phyloP scores from a whole-genome alignment of 192 early-diverging fungal genomes.

The Entophlyctis luteolus region DNA sequence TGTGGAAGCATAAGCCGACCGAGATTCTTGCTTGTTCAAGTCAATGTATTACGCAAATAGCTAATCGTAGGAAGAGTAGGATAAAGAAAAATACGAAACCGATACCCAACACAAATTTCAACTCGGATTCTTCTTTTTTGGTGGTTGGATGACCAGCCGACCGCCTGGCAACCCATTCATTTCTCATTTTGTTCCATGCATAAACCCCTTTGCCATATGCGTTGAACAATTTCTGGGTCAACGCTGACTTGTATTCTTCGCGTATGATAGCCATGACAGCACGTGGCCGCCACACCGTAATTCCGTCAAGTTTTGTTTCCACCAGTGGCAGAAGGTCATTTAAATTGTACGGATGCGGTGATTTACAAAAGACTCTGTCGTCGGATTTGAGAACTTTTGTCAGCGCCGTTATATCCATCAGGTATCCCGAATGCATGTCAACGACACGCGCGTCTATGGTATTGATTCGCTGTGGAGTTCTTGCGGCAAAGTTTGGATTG shows the following conservation, averaged over 20 bases:
- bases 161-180: no score
- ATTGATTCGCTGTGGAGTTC: constrained; percentile 21
- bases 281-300: constrained; percentile 30
- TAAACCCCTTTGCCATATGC: background rate
- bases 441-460: constrained; percentile 40
- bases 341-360: constrained; percentile 20
- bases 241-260: constrained; percentile 1
- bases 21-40: no score
- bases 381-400: background rate
- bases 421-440: constrained; percentile 30
- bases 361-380: constrained; percentile 25
- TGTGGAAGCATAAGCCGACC: no score
- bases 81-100: no score
- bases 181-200: background rate
- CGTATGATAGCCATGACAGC: constrained; percentile 4
- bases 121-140: no score
- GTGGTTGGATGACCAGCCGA: no score
- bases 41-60: no score
- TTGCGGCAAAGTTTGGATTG: constrained; percentile 20
- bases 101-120: no score
- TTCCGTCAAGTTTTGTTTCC: constrained; percentile 23
- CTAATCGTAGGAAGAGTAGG: no score
- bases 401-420: constrained; percentile 39
- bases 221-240: background rate
- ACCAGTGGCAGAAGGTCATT: constrained; percentile 18